A percentile compares a stretch with the other conserved stretches of the same genome.
These are phyloP conservation scores for Cercospora nicotianae DNA, from an alignment of 2,329 filamentous ascomycete genomes.

Conservation along the genomic window DNA sequence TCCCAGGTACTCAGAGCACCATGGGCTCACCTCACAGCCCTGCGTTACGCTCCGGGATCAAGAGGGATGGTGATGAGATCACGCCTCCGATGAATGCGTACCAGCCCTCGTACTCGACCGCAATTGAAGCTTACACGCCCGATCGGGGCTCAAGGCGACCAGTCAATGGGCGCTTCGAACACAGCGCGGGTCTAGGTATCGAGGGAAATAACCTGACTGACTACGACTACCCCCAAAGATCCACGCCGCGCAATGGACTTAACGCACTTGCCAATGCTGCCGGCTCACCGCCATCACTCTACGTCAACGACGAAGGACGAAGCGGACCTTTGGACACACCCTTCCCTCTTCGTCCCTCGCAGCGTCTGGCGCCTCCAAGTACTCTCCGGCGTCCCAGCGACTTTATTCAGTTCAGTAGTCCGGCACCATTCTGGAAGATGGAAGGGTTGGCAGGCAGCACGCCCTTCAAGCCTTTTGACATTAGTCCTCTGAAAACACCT, in stretches of 20 bases:
- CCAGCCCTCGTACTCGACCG: slow-evolving; percentile 47
- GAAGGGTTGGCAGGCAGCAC: slow-evolving; percentile 75
- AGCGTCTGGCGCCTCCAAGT: slow-evolving; percentile 73
- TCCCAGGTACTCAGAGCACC: slow-evolving; percentile 40
- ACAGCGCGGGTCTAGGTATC: slow-evolving; percentile 36
- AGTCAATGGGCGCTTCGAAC: slow-evolving; percentile 26
- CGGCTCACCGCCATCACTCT: slow-evolving; percentile 41
- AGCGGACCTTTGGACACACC: slow-evolving; percentile 40
- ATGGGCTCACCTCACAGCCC: slow-evolving; percentile 53
- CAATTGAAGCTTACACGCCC: slow-evolving; percentile 56
- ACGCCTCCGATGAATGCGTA: slow-evolving; percentile 48
- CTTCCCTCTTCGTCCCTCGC: slow-evolving; percentile 45
- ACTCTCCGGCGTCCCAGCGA: slow-evolving; percentile 79
- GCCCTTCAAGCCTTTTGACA: slow-evolving; percentile 48
- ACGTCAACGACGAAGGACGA: slow-evolving; percentile 40
- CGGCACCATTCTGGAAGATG: slow-evolving; percentile 87
- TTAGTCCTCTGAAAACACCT: slow-evolving; percentile 42
- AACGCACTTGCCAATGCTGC: slow-evolving; percentile 41
- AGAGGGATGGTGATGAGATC: slow-evolving; percentile 36
- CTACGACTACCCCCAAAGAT: slow-evolving; percentile 34
- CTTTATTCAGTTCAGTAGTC: slow-evolving; percentile 81
- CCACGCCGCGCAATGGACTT: slow-evolving; percentile 39
- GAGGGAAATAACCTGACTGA: slow-evolving; percentile 32
- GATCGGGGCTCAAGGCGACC: slow-evolving; percentile 53
- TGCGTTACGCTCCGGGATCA: slow-evolving; percentile 54